phyloP scores from a whole-genome alignment of 176 grass and related monocot genomes.

The Musa beccarii region DNA sequence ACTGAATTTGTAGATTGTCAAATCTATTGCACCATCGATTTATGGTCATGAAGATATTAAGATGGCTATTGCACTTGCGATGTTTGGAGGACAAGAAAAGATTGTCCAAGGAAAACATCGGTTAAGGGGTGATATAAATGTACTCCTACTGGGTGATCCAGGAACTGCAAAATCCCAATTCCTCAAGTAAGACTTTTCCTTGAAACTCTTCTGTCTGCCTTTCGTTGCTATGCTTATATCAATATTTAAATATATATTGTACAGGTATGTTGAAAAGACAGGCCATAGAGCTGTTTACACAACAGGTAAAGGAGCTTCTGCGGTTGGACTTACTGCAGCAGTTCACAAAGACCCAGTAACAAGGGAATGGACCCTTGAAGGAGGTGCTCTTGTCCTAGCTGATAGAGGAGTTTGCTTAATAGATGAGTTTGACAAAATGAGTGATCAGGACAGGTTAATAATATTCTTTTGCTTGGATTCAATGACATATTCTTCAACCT shows the following conservation, averaged over 20 bases:
- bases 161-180: slow-evolving; percentile 99
- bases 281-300: slow-evolving; percentile 94
- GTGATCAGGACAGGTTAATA: slow-evolving; percentile 90
- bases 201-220: not conserved
- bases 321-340: slow-evolving; percentile 86
- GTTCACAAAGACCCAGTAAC: slow-evolving; percentile 99
- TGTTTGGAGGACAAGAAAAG: slow-evolving; percentile 99
- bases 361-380: slow-evolving; percentile 97
- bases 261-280: slow-evolving; percentile 97
- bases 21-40: slow-evolving; percentile 97
- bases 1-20: slow-evolving; percentile 52
- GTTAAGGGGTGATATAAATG: slow-evolving; percentile 90
- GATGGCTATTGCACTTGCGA: slow-evolving; percentile 83
- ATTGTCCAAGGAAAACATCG: slow-evolving; percentile 87
- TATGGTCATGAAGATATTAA: slow-evolving; percentile 99
- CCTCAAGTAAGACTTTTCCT: slow-evolving; percentile 64
- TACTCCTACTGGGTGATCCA: slow-evolving; percentile 88
- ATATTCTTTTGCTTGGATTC: not conserved
- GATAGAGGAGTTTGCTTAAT: slow-evolving; percentile 97
- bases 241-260: not conserved
- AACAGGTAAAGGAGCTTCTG: slow-evolving; percentile 97
- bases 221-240: not conserved
- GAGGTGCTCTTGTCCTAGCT: slow-evolving; percentile 90
- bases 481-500: slow-evolving; percentile 6
- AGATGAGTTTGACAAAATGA: slow-evolving; percentile 99